Evolutionary conservation across 164 flowering plant genomes (phyloP).

Genomic region (Warburgia ugandensis): DNA sequence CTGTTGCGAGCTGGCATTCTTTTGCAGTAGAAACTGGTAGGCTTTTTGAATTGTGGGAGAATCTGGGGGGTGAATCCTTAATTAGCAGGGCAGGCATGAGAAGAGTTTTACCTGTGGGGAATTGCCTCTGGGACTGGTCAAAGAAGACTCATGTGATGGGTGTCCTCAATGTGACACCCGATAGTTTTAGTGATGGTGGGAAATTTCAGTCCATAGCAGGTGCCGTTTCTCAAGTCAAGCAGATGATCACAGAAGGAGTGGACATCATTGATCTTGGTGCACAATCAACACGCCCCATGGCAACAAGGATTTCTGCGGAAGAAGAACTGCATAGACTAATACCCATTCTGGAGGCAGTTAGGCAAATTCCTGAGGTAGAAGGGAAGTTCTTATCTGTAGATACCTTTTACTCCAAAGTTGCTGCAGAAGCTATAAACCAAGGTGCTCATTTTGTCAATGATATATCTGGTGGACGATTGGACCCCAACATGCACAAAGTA

Average conservation of each 20-base stretch:
- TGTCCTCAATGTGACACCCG: conserved; percentile 79
- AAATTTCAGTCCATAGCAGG: conserved; percentile 52
- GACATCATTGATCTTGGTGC: conserved; percentile 94
- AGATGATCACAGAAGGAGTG: conserved; percentile 72
- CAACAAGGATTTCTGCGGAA: conserved; percentile 51
- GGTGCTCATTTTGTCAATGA: conserved; percentile 86
- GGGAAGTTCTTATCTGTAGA: conserved; percentile 82
- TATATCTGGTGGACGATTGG: conserved; percentile 78
- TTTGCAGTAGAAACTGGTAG: conserved; percentile 42
- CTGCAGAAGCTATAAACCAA: conserved; percentile 57
- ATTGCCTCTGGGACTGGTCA: conserved; percentile 80
- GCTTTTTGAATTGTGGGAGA: conserved; percentile 65
- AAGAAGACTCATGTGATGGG: conserved; percentile 76
- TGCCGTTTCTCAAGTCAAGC: conserved; percentile 65
- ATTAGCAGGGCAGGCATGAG: conserved; percentile 69
- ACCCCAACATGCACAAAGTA: conserved; percentile 51
- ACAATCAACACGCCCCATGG: conserved; percentile 86
- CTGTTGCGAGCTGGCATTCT: conserved; percentile 74
- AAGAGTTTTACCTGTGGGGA: conserved; percentile 69
- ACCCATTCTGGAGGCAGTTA: conserved; percentile 71
- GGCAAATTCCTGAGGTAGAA: conserved; percentile 51
- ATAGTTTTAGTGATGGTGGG: conserved; percentile 96
- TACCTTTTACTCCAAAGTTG: conserved; percentile 84
- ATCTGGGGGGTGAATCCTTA: conserved; percentile 69
- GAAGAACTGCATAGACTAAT: conserved; percentile 78